phyloP scores from a whole-genome alignment of 192 early-diverging fungal species.

The Mortierella claussenii region DNA sequence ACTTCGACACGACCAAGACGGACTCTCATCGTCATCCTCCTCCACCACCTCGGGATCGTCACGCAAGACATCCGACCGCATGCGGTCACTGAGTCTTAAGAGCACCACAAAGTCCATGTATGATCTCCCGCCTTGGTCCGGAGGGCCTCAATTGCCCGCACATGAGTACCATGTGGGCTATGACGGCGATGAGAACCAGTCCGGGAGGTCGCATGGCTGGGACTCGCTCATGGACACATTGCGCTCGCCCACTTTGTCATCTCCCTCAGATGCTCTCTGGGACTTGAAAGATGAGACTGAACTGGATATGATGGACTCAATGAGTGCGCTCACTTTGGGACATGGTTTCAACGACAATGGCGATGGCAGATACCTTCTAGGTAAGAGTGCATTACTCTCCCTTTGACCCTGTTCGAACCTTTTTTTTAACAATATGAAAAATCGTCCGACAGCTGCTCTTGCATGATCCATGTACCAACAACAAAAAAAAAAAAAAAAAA shows the following conservation, averaged over 20 bases:
- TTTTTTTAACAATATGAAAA: too few relatives aligned
- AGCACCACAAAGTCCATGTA: slow-evolving; percentile 52
- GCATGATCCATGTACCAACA: too few relatives aligned
- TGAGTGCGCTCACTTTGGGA: slow-evolving; percentile 11
- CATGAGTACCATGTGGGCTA: slow-evolving; percentile 12
- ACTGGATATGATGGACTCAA: slow-evolving; percentile 23
- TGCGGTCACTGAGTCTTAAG: slow-evolving; percentile 47
- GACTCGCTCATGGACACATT: slow-evolving; percentile 50
- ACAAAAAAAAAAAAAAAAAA: too few relatives aligned
- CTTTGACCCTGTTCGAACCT: not conserved
- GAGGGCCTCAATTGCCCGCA: slow-evolving; percentile 20
- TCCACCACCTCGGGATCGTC: slow-evolving; percentile 14
- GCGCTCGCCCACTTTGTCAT: slow-evolving; percentile 26
- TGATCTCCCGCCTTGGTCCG: slow-evolving; percentile 42
- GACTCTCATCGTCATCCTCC: slow-evolving; percentile 11
- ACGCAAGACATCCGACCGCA: not conserved
- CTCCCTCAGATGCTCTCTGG: slow-evolving; percentile 23
- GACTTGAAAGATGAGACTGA: slow-evolving; percentile 35
- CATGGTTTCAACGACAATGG: slow-evolving; percentile 30
- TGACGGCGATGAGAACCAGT: slow-evolving; percentile 33
- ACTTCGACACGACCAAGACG: slow-evolving; percentile 1
- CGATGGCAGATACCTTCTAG: slow-evolving; percentile 45
- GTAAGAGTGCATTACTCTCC: slow-evolving; percentile 12
- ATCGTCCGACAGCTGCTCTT: too few relatives aligned
- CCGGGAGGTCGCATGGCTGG: slow-evolving; percentile 26